Base-by-base conservation (phyloP, 108 stramenopile genomes). In the Nitzschia sp. region DNA sequence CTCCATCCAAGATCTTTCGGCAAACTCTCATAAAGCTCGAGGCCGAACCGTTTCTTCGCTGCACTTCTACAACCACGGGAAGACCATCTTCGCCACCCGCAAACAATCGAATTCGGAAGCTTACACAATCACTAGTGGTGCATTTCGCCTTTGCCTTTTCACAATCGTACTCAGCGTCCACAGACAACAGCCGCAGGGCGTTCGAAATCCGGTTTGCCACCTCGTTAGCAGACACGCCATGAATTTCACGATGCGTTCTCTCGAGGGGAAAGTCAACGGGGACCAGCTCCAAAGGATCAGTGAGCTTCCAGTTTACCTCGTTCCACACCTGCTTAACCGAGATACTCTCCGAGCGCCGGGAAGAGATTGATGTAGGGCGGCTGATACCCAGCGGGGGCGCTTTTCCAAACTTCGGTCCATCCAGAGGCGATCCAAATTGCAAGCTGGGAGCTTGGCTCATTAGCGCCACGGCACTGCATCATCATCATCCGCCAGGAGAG, bases 21-120 rank as follows among this genome's bases (percentile, higher is more conserved):
- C 85, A 89, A 58, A 79, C 82, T 9, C 56, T 53, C 81, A 89
- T 84, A 54, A 92, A 92, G 65, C 79, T 77, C 15, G 80, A 45
- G 23, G 74, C 64, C 18, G 86, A 72, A 1, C 91, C 91, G 59
- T 67, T 78, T 42, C 88, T 46, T 46, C 86, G 67, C 53, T 92
- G 91, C 1, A 92, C 68, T 64, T 92, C 91, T 21, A 89, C 86
- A 47, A 88, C 72, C 26, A 87, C 80, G 30, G 80, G 77, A 34
- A 38, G 54, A 9, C 73, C 79, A 26, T 68, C 75, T 29, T 74
- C 81, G 15, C 75, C 76, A 2, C 72, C 78, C 23, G 84, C 77
- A 73, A 74, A 92, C 11, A 92, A 75, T 13, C 86, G 75, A 49
- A 92, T 75, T 24, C 78, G 81, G 56, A 92, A 92, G 56, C 77